Conservation (phyloP, 352 stramenopile genomes). For the Phytophthora palmivora region DNA sequence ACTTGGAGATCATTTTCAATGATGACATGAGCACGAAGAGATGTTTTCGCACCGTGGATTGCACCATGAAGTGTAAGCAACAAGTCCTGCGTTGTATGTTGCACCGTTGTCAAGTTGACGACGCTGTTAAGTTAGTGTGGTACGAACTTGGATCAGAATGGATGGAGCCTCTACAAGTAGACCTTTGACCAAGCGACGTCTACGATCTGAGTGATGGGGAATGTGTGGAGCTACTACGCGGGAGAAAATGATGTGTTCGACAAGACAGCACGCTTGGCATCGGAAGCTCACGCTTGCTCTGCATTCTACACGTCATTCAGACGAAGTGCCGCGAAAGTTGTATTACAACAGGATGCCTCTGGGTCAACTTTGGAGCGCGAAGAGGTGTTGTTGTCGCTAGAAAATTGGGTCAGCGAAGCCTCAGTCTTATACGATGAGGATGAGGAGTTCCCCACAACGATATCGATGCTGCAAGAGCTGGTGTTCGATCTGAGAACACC, state of each 20-base stretch:
- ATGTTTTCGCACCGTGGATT: conserved; percentile 19
- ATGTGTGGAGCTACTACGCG: conserved; percentile 38
- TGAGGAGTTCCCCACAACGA: conserved; percentile 43
- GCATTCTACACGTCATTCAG: conserved; percentile 46
- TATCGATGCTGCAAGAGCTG: conserved; percentile 50
- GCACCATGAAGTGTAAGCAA: conserved; percentile 22
- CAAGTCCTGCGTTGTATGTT: conserved; percentile 15
- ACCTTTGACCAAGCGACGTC: conserved; percentile 25
- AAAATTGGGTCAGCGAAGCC: conserved; percentile 59
- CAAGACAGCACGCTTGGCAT: conserved; percentile 36
- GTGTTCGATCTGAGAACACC: conserved; percentile 6
- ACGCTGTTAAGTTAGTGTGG: conserved; percentile 11
- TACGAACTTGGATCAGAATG: conserved; percentile 13
- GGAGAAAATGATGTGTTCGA: conserved; percentile 36
- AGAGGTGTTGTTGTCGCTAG: conserved; percentile 50
- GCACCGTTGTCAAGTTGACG: conserved; percentile 18
- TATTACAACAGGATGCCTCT: conserved; percentile 33
- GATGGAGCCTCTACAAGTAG: conserved; percentile 3
- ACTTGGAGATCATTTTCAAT: conserved; percentile 5
- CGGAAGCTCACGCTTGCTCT: conserved; percentile 24
- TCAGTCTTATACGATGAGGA: conserved; percentile 47
- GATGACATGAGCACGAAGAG: conserved; percentile 20
- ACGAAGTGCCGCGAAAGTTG: conserved; percentile 43
- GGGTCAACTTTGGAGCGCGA: conserved; percentile 24
- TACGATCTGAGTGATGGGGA: conserved; percentile 34